Conservation (phyloP, 176 grass and related monocot species). For the Chloris gayana region DNA sequence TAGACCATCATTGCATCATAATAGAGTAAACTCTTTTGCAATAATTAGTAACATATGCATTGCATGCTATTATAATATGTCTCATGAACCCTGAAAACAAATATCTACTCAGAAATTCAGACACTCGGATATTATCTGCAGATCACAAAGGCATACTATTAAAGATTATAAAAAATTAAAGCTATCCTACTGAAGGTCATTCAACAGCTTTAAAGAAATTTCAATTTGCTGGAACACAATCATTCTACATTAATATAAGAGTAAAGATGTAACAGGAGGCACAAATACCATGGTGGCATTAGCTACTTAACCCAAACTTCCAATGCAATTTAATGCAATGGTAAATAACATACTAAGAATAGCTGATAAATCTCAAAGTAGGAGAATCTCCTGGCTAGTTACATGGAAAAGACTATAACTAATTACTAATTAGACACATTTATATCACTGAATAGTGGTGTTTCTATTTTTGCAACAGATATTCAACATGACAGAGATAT, state of each 20-base stretch:
- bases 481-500: constrained; percentile 80
- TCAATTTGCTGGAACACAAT: background rate
- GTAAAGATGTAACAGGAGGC: background rate
- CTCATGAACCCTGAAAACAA: background rate
- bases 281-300: background rate
- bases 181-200: background rate
- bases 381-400: constrained; percentile 4
- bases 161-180: background rate
- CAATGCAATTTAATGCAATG: background rate
- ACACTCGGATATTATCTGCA: background rate
- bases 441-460: constrained; percentile 25
- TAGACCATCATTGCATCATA: background rate
- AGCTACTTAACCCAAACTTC: constrained; percentile 10
- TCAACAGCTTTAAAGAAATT: background rate
- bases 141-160: background rate
- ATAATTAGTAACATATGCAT: background rate
- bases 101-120: background rate
- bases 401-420: background rate
- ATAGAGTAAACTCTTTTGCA: background rate
- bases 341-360: background rate
- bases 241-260: constrained; percentile 5
- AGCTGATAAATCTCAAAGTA: constrained; percentile 3
- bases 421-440: background rate
- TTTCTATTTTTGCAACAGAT: constrained; percentile 41
- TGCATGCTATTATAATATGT: background rate